Evolutionary conservation across 805 yeast genomes (phyloP).

Genomic region (Cyberlindnera euphorbiiphila): DNA sequence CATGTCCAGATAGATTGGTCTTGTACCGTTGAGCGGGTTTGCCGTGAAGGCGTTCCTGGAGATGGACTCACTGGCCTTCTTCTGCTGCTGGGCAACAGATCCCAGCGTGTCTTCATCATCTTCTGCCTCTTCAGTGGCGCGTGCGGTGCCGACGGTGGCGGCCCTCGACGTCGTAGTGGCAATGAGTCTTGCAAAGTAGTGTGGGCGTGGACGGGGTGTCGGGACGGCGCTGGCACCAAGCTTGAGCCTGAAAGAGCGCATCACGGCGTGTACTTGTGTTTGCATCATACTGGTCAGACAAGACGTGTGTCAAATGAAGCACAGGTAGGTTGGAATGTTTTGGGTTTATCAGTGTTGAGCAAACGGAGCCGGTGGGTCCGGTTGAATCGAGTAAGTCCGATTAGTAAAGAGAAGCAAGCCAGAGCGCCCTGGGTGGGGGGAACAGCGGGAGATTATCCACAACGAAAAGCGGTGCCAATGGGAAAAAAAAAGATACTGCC

Average conservation of each 20-base stretch:
- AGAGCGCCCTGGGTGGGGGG: conserved; percentile 1
- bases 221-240: background rate
- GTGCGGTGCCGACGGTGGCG: conserved; percentile 17
- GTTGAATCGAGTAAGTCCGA: conserved; percentile 1
- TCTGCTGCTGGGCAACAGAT: conserved; percentile 7
- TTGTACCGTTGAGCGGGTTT: conserved; percentile 51
- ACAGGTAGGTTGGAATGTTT: background rate
- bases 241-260: conserved; percentile 1
- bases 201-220: conserved; percentile 5
- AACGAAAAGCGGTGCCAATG: too few relatives aligned
- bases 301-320: background rate
- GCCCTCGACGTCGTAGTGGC: conserved; percentile 18
- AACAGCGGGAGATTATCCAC: conserved; percentile 4
- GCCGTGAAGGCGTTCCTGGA: conserved; percentile 37
- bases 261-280: too few relatives aligned
- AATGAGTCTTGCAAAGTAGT: conserved; percentile 13
- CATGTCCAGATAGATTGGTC: conserved; percentile 95
- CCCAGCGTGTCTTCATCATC: conserved; percentile 5
- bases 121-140: conserved; percentile 11
- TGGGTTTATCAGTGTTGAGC: background rate
- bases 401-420: background rate
- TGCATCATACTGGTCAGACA: too few relatives aligned
- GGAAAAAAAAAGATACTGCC: too few relatives aligned
- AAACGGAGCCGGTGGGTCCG: background rate
- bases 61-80: conserved; percentile 27